Evolutionary conservation across 2,329 filamentous ascomycete genomes (phyloP).

Genomic region (Colletotrichum melonis): DNA sequence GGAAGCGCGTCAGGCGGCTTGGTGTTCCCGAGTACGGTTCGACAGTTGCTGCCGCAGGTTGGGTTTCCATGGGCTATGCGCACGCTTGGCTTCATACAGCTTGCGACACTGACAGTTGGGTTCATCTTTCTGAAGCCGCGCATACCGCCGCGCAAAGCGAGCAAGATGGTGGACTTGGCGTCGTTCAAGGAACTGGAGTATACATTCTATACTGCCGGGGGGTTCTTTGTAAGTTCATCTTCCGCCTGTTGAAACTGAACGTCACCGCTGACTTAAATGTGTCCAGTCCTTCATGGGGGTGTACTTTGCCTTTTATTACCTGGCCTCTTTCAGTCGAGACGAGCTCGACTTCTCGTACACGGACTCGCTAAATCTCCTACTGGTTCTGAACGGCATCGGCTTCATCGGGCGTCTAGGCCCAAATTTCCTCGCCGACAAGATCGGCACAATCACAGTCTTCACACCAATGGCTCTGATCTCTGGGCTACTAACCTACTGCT

Average conservation of each 20-base stretch:
- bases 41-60: slow-evolving; percentile 54
- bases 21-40: slow-evolving; percentile 55
- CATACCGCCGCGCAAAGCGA: slow-evolving; percentile 51
- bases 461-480: slow-evolving; percentile 57
- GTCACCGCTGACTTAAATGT: slow-evolving; percentile 29
- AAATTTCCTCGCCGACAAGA: slow-evolving; percentile 66
- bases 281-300: slow-evolving; percentile 59
- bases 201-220: slow-evolving; percentile 22
- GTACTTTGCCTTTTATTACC: slow-evolving; percentile 71
- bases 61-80: slow-evolving; percentile 68
- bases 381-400: slow-evolving; percentile 74
- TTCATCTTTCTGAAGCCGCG: slow-evolving; percentile 53
- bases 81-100: slow-evolving; percentile 58
- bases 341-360: slow-evolving; percentile 56
- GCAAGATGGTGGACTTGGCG: slow-evolving; percentile 54
- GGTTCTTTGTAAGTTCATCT: slow-evolving; percentile 21
- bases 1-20: slow-evolving; percentile 67
- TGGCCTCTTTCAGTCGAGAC: slow-evolving; percentile 60
- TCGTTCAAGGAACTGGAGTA: slow-evolving; percentile 53
- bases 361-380: slow-evolving; percentile 69
- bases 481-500: slow-evolving; percentile 61
- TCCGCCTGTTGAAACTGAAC: not conserved
- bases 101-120: slow-evolving; percentile 50
- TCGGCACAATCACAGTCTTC: slow-evolving; percentile 71
- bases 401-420: slow-evolving; percentile 68